Conservation (phyloP, 1,284 basidiomycete genomes). For the Volvariella surrecta region DNA sequence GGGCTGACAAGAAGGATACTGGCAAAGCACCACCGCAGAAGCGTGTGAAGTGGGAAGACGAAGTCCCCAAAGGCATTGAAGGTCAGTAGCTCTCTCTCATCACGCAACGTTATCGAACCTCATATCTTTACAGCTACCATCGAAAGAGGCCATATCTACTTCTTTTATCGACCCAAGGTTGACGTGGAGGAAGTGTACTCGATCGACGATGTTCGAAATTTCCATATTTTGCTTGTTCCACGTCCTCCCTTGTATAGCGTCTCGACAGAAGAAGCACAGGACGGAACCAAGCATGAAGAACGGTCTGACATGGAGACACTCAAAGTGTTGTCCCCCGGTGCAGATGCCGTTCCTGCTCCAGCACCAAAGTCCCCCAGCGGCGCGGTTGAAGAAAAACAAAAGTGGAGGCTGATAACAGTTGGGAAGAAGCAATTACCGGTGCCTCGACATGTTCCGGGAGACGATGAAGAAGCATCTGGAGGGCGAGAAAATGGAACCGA, state of each 20-base stretch:
- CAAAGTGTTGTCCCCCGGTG: constrained; percentile 31
- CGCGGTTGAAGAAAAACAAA: constrained; percentile 24
- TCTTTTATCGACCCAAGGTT: constrained; percentile 61
- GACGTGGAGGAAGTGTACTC: constrained; percentile 44
- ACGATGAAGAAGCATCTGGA: constrained; percentile 10
- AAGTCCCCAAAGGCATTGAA: no score
- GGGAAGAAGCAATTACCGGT: constrained; percentile 60
- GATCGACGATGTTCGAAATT: constrained; percentile 51
- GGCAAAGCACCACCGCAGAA: no score
- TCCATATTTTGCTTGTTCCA: constrained; percentile 56
- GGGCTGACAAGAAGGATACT: no score
- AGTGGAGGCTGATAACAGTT: constrained; percentile 46
- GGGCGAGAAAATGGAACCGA: constrained; percentile 15
- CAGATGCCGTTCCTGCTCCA: constrained; percentile 39
- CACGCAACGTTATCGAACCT: no score
- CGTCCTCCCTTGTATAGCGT: constrained; percentile 34
- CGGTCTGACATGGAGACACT: constrained; percentile 34
- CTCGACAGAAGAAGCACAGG: constrained; percentile 9
- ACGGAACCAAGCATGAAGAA: constrained; percentile 14
- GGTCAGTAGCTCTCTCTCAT: no score
- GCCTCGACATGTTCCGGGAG: constrained; percentile 21
- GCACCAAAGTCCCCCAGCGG: constrained; percentile 9
- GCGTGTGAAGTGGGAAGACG: no score
- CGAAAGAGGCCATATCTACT: constrained; percentile 57
- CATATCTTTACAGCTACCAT: constrained; percentile 41